Conservation (phyloP, 805 yeast genomes). For the Pichia nanzhaoensis region DNA sequence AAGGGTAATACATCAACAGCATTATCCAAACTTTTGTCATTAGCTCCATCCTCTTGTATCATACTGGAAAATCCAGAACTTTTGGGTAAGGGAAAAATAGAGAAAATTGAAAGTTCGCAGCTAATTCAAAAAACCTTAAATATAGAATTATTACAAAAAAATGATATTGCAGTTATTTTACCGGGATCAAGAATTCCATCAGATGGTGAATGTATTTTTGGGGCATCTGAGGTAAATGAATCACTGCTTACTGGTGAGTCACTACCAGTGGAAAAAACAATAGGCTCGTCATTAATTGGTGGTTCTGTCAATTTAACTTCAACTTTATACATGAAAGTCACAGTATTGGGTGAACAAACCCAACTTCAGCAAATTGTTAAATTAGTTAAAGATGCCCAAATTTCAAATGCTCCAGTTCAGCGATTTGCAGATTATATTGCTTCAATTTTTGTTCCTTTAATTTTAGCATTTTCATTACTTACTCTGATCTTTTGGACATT, state of each 20-base stretch:
- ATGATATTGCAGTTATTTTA: constrained; percentile 68
- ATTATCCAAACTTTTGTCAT: constrained; percentile 66
- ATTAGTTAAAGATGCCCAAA: constrained; percentile 84
- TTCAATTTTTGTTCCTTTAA: constrained; percentile 74
- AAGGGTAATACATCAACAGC: constrained; percentile 92
- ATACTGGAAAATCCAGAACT: constrained; percentile 42
- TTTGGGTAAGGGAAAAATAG: constrained; percentile 3
- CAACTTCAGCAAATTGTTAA: constrained; percentile 81
- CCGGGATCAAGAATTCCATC: constrained; percentile 92
- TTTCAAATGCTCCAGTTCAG: constrained; percentile 85
- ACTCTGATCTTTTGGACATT: constrained; percentile 65
- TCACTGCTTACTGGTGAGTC: constrained; percentile 91
- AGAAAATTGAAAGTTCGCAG: constrained; percentile 12
- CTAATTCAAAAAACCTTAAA: constrained; percentile 45
- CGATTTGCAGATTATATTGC: constrained; percentile 81
- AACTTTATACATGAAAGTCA: constrained; percentile 59
- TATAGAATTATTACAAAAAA: constrained; percentile 68
- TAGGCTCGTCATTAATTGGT: constrained; percentile 67
- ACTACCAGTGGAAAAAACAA: constrained; percentile 56
- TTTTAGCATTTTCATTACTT: constrained; percentile 50
- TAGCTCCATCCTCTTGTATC: constrained; percentile 72
- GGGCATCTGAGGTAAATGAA: constrained; percentile 82
- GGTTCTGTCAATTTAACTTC: constrained; percentile 88
- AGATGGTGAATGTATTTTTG: constrained; percentile 76
- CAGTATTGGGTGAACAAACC: constrained; percentile 73